phyloP scores from a whole-genome alignment of 2,329 filamentous ascomycete species.

The Pseudogymnoascus sp. region DNA sequence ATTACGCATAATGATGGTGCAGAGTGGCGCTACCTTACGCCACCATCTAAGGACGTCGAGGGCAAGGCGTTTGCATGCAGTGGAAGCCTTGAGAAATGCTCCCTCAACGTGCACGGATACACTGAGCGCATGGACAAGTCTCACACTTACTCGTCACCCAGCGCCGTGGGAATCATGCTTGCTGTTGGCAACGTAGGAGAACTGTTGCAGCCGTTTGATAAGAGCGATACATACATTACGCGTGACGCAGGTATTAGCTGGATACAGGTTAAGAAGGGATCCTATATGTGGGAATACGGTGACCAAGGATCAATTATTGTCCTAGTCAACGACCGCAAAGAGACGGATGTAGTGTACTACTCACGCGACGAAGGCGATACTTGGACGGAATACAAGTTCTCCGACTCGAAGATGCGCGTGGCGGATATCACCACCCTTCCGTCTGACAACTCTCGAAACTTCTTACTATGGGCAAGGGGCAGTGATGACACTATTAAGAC shows the following conservation, averaged over 20 bases:
- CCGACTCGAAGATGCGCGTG: constrained; percentile 61
- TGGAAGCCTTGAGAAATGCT: constrained; percentile 59
- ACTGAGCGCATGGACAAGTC: constrained; percentile 77
- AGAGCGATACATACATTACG: constrained; percentile 84
- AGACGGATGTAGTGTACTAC: constrained; percentile 65
- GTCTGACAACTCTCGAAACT: constrained; percentile 83
- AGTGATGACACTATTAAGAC: constrained; percentile 53
- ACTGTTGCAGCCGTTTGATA: constrained; percentile 29
- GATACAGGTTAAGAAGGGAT: constrained; percentile 77
- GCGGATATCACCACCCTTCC: constrained; percentile 79
- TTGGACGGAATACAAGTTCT: constrained; percentile 72
- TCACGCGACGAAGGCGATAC: constrained; percentile 71
- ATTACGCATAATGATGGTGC: constrained; percentile 97
- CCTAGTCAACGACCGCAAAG: constrained; percentile 63
- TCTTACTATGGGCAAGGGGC: constrained; percentile 75
- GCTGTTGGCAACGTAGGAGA: constrained; percentile 85
- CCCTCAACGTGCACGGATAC: constrained; percentile 89
- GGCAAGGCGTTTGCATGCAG: constrained; percentile 65
- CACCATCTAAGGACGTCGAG: constrained; percentile 63
- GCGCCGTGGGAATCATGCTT: constrained; percentile 85
- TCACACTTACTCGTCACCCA: constrained; percentile 80
- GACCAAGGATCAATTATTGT: constrained; percentile 92
- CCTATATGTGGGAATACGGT: constrained; percentile 89
- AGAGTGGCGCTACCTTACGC: constrained; percentile 69
- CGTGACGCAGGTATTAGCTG: constrained; percentile 84